Evolutionary conservation across 225 moss, liverwort and hornwort species (phyloP), one percentile per base, ranked within the genome.

Genomic region (Physcomitrium patens): DNA sequence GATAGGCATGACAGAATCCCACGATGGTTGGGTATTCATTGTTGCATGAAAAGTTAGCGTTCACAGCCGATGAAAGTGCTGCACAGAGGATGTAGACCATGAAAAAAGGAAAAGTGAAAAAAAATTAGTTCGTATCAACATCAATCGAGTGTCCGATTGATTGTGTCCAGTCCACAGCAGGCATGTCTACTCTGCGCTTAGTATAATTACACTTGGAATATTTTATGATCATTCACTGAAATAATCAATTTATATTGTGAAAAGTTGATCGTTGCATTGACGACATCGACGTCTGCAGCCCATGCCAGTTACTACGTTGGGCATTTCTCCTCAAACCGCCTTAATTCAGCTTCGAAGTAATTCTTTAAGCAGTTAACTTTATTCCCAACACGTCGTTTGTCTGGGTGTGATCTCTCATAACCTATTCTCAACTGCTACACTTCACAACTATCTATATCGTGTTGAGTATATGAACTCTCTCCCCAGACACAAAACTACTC

Each of bases 331-430:
- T 59, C 50, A 78, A 72, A 69, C 52, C 18, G n/a, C 18, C 28
- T 19, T 12, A 47, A 26, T 37, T 23, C 20, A 73, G 16, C 63
- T 68, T 19, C 41, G 18, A 44, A 49, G 52, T 15, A 28, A 9
- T 51, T 58, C 45, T 75, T 61, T 43, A 31, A 68, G 72, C 44
- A 49, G 45, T 27, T 28, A 54, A 4, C 43, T 59, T 69, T 49
- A 77, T 28, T 76, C 69, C 65, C 54, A 55, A 37, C 69, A 46
- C 73, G 58, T 60, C 18, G 43, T 16, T 69, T 51, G 47, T 73
- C 37, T 26, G 41, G 1, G 26, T 65, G 75, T 23, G 69, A 73
- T 80, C 76, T 68, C 69, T 69, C 69, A 65, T 70, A 26, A 13
- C 60, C 60, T 27, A 43, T 31, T 73, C 44, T 15, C 42, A 56